Conservation (phyloP, 2,329 filamentous ascomycete genomes). For the Nemania sp. region DNA sequence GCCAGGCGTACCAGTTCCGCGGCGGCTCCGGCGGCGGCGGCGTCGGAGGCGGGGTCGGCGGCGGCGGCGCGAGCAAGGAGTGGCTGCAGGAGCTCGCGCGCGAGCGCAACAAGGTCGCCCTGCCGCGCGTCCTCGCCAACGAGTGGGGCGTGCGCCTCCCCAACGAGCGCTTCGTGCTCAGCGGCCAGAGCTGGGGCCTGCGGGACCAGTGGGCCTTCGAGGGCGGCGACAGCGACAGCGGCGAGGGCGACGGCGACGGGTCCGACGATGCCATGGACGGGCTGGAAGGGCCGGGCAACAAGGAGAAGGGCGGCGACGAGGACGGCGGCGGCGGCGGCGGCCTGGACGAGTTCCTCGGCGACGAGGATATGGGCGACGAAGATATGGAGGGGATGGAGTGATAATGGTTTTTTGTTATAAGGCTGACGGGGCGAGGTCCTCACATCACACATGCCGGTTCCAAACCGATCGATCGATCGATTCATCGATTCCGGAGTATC, state of each 20-base stretch:
- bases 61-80: constrained; percentile 68
- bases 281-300: constrained; percentile 44
- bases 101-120: constrained; percentile 68
- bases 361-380: constrained; percentile 54
- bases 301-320: constrained; percentile 48
- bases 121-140: constrained; percentile 65
- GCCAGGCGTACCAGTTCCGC: constrained; percentile 71
- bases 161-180: constrained; percentile 70
- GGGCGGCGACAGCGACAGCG: constrained; percentile 1
- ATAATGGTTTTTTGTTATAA: background rate
- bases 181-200: constrained; percentile 67
- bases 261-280: constrained; percentile 57
- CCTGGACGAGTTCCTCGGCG: constrained; percentile 59
- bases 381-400: constrained; percentile 55
- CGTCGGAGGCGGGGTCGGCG: constrained; percentile 47
- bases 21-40: constrained; percentile 53
- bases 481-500: background rate
- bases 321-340: constrained; percentile 52
- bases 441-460: background rate
- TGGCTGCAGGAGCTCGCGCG: constrained; percentile 76
- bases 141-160: constrained; percentile 72
- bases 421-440: background rate
- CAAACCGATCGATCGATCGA: too few species aligned
- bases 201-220: constrained; percentile 58
- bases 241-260: constrained; percentile 23